These are phyloP conservation scores for Yarrowia alimentaria DNA, from an alignment of 805 yeast species.

Conservation along the genomic window DNA sequence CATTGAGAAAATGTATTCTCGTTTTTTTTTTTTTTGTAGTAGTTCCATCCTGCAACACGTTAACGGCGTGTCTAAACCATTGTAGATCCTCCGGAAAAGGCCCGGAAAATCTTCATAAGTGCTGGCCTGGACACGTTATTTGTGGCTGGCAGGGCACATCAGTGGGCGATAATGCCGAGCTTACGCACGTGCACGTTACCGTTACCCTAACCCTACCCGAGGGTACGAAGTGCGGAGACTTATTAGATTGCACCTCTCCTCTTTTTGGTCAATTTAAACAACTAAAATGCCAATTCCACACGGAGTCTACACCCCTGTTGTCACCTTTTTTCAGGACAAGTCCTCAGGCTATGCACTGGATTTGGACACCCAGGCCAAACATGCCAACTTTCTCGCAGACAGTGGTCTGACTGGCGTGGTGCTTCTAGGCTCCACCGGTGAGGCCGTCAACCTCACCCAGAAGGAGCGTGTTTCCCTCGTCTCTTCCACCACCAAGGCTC, in stretches of 20 bases:
- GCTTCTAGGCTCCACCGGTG: slow-evolving; percentile 56
- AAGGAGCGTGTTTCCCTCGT: slow-evolving; percentile 43
- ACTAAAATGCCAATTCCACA: slow-evolving; percentile 30
- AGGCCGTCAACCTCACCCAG: slow-evolving; percentile 51
- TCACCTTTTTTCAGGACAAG: slow-evolving; percentile 52
- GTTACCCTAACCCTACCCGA: slow-evolving; percentile 24
- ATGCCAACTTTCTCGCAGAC: slow-evolving; percentile 45
- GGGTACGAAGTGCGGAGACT: slow-evolving; percentile 14
- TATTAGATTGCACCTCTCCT: slow-evolving; percentile 7
- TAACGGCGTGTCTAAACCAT: too few species aligned
- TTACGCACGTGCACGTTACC: slow-evolving; percentile 19
- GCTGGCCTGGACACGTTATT: too few species aligned
- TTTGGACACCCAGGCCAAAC: slow-evolving; percentile 47
- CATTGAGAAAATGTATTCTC: too few species aligned
- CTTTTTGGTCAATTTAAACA: too few species aligned
- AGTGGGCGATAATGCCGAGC: slow-evolving; percentile 9
- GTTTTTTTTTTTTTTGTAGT: too few species aligned
- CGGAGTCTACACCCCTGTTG: slow-evolving; percentile 52
- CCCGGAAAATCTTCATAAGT: too few species aligned
- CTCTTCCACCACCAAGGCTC: slow-evolving; percentile 37
- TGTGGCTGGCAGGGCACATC: neutral
- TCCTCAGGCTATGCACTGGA: slow-evolving; percentile 43
- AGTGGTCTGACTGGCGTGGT: slow-evolving; percentile 52
- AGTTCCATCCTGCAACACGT: too few species aligned
- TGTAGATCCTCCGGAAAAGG: too few species aligned